These are phyloP conservation scores for Microsporum audouinii DNA, from an alignment of 2,329 filamentous ascomycete species.

Conservation along the genomic window DNA sequence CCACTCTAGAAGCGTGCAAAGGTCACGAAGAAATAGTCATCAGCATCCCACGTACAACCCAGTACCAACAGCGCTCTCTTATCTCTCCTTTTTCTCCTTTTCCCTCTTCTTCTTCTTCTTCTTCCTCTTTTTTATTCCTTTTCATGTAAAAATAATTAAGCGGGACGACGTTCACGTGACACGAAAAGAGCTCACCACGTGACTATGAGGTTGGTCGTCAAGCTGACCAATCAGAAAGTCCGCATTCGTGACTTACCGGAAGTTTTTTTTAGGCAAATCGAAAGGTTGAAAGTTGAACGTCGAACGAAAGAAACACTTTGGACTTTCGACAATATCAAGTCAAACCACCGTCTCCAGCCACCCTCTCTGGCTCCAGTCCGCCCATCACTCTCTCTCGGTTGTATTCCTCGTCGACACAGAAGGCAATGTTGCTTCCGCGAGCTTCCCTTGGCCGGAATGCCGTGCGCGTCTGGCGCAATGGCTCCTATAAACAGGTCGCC, in stretches of 20 bases:
- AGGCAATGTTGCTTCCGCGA: slow-evolving; percentile 57
- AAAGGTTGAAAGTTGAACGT: not conserved
- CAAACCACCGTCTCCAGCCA: slow-evolving; percentile 12
- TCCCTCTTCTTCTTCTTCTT: slow-evolving; percentile 24
- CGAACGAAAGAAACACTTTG: slow-evolving; percentile 28
- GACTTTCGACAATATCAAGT: slow-evolving; percentile 13
- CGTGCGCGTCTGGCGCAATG: slow-evolving; percentile 49
- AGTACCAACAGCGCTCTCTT: not conserved
- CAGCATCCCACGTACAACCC: not conserved
- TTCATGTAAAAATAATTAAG: not conserved
- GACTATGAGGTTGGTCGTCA: slow-evolving; percentile 20
- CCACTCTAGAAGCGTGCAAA: slow-evolving; percentile 55
- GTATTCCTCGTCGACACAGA: slow-evolving; percentile 35
- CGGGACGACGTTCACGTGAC: not conserved
- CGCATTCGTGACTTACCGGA: slow-evolving; percentile 18
- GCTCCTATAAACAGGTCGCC: slow-evolving; percentile 47
- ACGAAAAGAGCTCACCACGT: slow-evolving; percentile 7
- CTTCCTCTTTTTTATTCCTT: not conserved
- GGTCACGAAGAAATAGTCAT: slow-evolving; percentile 7
- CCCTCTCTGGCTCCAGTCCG: slow-evolving; percentile 22
- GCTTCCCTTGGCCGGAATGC: slow-evolving; percentile 53
- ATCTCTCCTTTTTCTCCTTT: not conserved
- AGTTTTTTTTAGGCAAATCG: not conserved
- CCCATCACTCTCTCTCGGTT: slow-evolving; percentile 25
- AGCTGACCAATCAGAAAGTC: slow-evolving; percentile 28